These are phyloP conservation scores for Echinochloa phyllopogon DNA, from an alignment of 176 grass and related monocot genomes.

Conservation along the genomic window DNA sequence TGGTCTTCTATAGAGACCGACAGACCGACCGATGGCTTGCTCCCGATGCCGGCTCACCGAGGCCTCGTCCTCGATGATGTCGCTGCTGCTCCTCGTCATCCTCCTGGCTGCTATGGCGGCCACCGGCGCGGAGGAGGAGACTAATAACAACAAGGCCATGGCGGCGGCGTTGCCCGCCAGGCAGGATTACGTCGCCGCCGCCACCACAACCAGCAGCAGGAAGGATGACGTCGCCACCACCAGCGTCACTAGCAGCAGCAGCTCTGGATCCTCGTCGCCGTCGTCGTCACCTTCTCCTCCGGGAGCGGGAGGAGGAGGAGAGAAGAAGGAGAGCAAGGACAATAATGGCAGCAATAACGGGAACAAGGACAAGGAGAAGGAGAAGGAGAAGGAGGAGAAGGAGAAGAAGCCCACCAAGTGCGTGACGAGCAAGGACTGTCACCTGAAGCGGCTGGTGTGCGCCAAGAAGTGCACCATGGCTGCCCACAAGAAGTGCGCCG, in stretches of 20 bases:
- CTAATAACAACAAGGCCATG: not conserved
- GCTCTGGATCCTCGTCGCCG: not conserved
- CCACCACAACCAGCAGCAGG: not conserved
- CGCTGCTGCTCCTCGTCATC: not conserved
- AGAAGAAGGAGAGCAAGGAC: conserved; percentile 1
- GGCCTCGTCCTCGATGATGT: not conserved
- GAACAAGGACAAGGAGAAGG: not conserved
- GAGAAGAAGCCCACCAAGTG: not conserved
- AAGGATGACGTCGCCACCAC: too few species aligned
- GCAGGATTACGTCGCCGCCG: not conserved
- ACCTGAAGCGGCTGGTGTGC: conserved; percentile 42
- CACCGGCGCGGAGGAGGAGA: not conserved
- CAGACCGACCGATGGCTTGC: not conserved
- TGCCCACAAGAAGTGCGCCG: conserved; percentile 21
- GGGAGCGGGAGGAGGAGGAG: not conserved
- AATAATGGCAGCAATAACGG: not conserved
- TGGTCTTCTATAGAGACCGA: too few species aligned
- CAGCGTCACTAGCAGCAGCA: not conserved
- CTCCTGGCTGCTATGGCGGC: not conserved
- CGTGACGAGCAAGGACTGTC: conserved; percentile 39
- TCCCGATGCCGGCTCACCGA: not conserved
- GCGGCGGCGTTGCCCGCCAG: not conserved
- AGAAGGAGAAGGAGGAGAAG: too few species aligned
- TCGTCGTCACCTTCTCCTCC: conserved; percentile 12
- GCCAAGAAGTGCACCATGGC: conserved; percentile 39